Evolutionary conservation across 495 filamentous ascomycete species (phyloP).

Genomic region (Thermothielavioides terrestris): DNA sequence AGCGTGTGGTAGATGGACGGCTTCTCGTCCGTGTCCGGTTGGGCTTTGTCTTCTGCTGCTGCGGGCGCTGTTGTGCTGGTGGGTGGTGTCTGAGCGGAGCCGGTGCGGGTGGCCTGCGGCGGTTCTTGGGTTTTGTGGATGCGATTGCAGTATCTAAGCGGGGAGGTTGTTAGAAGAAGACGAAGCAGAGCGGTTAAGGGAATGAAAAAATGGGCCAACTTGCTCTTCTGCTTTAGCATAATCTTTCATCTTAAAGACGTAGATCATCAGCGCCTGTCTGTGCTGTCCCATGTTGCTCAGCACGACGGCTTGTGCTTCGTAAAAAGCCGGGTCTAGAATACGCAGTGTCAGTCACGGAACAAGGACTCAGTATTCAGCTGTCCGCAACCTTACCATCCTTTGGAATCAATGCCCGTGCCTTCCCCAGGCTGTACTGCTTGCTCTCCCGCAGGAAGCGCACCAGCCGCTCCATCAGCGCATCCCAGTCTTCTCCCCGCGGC

Average conservation of each 20-base stretch:
- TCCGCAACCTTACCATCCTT: constrained; percentile 76
- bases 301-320: constrained; percentile 83
- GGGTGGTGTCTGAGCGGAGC: constrained; percentile 23
- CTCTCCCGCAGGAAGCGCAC: constrained; percentile 68
- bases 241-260: constrained; percentile 86
- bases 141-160: constrained; percentile 74
- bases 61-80: constrained; percentile 45
- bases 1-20: constrained; percentile 85
- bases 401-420: constrained; percentile 65
- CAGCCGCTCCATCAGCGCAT: constrained; percentile 53
- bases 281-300: constrained; percentile 94
- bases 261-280: constrained; percentile 88
- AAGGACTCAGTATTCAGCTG: too few species aligned
- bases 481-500: constrained; percentile 41
- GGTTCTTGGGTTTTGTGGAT: constrained; percentile 54
- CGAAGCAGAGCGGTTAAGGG: too few species aligned
- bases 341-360: neutral
- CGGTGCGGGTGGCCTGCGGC: constrained; percentile 24
- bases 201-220: constrained; percentile 22
- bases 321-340: constrained; percentile 67
- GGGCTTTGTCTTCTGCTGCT: constrained; percentile 17
- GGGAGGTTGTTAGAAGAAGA: neutral
- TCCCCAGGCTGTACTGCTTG: constrained; percentile 67
- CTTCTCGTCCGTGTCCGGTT: constrained; percentile 42
- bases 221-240: constrained; percentile 90